phyloP scores from a whole-genome alignment of 2,329 filamentous ascomycete species.

The Hypoxylon rubiginosum region DNA sequence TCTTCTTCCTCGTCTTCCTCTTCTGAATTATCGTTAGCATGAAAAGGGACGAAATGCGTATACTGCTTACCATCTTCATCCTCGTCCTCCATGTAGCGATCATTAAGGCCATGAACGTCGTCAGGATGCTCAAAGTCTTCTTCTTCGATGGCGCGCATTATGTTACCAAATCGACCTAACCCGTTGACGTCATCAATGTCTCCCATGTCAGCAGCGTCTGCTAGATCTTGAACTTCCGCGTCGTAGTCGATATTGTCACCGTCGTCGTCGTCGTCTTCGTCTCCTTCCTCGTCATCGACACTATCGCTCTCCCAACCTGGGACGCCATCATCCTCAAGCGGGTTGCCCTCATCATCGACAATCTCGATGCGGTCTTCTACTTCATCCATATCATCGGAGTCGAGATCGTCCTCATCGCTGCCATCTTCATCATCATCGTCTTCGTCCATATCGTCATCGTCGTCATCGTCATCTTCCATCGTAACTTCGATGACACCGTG shows the following conservation, averaged over 20 bases:
- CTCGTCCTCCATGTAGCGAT: constrained; percentile 67
- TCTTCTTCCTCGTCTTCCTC: constrained; percentile 76
- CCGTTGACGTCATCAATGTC: constrained; percentile 59
- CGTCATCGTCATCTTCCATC: constrained; percentile 77
- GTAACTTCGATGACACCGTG: constrained; percentile 79
- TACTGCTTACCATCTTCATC: constrained; percentile 67
- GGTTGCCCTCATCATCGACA: constrained; percentile 73
- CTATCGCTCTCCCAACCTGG: constrained; percentile 73
- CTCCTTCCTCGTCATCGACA: constrained; percentile 67
- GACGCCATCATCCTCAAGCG: constrained; percentile 70
- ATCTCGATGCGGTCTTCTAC: constrained; percentile 68
- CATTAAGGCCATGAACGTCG: constrained; percentile 64
- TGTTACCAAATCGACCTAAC: constrained; percentile 62
- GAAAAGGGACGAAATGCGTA: constrained; percentile 46
- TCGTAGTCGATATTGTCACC: constrained; percentile 67
- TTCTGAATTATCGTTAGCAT: constrained; percentile 51
- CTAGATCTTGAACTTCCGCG: constrained; percentile 67
- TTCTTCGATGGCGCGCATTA: constrained; percentile 69
- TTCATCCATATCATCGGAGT: constrained; percentile 72
- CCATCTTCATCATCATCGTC: constrained; percentile 74
- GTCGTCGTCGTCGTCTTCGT: constrained; percentile 68
- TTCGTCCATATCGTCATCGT: constrained; percentile 73
- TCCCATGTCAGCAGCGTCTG: constrained; percentile 65
- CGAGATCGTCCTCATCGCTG: constrained; percentile 70
- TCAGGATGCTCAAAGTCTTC: constrained; percentile 68